Base-by-base conservation (phyloP, 2,329 filamentous ascomycete genomes). In the Endothia cerciana region DNA sequence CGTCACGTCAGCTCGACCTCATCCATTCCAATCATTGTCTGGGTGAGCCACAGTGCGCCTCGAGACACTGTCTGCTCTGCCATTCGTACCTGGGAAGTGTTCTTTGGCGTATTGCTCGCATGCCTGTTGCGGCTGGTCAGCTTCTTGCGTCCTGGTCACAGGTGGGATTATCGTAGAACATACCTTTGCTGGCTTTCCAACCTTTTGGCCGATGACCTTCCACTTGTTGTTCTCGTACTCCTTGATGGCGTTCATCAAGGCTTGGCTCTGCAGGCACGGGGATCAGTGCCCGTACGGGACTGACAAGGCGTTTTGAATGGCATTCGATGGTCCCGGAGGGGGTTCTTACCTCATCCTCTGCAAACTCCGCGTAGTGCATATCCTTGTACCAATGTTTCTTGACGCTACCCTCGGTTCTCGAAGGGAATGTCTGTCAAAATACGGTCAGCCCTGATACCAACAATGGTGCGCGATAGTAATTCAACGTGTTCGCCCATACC, bases 371-470 rank as follows among this genome's bases (percentile, higher is more conserved):
- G 77, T 98, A 98, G 77, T 99, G 95, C 95, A 99, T 99, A 73
- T 99, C 95, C 92, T 98, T 98, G 80, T 99, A 98, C 94, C 95
- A 99, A 78, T 99, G 95, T 81, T 98, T 99, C 85, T 98, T 99
- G 28, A 99, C 95, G 74, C 94, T 97, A 8, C 95, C 95, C 80
- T 99, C 95, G 51, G 95, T 99, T 73, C 95, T 87, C 30, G 88
- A 89, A 13, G 95, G 94, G 76, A 99, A 99, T 2, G 91, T 94
- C 92, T 96, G 71, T 56, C 10, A 62, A 10, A 22, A 38, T 36
- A n/a, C 5, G 30, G 69, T 76, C 55, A 72, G 59, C 49, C 28
- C 15, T 4, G n/a, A 25, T 4, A 13, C 36, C 19, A 4, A 36
- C 15, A 11, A 13, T 8, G 2, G 6, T 22, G 8, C 17, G 22